Evolutionary conservation across 2,329 filamentous ascomycete species (phyloP).

Genomic region (Graphiopsis chlorocephala): DNA sequence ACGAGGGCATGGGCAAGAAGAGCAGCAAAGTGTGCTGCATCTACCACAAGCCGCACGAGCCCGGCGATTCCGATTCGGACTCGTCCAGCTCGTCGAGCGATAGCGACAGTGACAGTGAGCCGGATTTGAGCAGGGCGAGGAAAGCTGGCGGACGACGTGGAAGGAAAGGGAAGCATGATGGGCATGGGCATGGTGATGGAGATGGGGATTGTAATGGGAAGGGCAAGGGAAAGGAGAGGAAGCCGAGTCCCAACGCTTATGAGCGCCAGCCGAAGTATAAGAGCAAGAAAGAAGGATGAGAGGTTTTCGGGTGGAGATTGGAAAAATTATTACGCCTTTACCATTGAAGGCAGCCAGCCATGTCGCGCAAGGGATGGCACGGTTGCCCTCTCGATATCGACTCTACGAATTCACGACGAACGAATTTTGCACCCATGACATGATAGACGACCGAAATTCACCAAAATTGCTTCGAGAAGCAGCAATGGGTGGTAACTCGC

Average conservation of each 20-base stretch:
- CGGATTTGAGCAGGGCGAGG: conserved; percentile 49
- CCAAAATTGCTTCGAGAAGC: background rate
- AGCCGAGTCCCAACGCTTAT: conserved; percentile 76
- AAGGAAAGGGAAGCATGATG: conserved; percentile 40
- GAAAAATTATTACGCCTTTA: background rate
- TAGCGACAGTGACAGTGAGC: conserved; percentile 53
- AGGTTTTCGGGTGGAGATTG: background rate
- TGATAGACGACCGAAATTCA: background rate
- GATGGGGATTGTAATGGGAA: conserved; percentile 38
- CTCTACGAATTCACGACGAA: background rate
- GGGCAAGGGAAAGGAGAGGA: conserved; percentile 44
- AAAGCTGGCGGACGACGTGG: conserved; percentile 38
- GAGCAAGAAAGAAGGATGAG: conserved; percentile 30
- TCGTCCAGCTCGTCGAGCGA: conserved; percentile 57
- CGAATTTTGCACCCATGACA: background rate
- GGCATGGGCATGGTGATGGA: conserved; percentile 41
- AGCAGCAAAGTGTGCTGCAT: conserved; percentile 99
- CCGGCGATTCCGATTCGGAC: conserved; percentile 75
- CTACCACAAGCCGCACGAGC: conserved; percentile 80
- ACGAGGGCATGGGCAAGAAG: conserved; percentile 91
- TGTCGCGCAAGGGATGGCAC: background rate
- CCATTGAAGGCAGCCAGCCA: background rate
- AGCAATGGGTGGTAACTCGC: background rate
- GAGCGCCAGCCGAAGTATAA: conserved; percentile 66
- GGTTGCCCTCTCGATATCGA: background rate